Conservation (phyloP, 2,329 filamentous ascomycete genomes). For the Erysiphe neolycopersici region DNA sequence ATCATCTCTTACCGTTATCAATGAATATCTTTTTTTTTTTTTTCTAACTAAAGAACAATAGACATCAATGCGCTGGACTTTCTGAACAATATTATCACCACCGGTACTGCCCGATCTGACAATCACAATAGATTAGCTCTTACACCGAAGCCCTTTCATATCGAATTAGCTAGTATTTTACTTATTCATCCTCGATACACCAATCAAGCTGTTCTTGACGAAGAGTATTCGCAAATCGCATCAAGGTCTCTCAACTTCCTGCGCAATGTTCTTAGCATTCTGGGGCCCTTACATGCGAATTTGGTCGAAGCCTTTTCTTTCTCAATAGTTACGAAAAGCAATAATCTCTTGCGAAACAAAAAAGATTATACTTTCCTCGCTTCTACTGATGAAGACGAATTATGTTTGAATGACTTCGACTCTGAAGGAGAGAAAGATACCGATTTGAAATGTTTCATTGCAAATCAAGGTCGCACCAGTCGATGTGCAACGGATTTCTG, state of each 20-base stretch:
- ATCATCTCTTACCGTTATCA: background rate
- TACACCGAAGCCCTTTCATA: constrained; percentile 42
- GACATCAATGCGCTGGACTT: constrained; percentile 33
- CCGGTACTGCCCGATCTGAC: constrained; percentile 18
- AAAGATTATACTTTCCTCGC: constrained; percentile 4
- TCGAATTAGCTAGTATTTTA: constrained; percentile 59
- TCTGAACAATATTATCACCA: constrained; percentile 32
- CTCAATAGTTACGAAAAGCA: constrained; percentile 2
- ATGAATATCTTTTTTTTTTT: background rate
- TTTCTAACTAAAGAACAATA: constrained; percentile 8
- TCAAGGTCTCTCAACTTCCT: constrained; percentile 44
- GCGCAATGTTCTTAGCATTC: constrained; percentile 32
- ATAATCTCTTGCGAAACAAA: constrained; percentile 5
- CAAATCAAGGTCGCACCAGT: constrained; percentile 42
- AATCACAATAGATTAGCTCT: constrained; percentile 19
- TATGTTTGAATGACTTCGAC: constrained; percentile 17
- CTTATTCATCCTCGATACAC: constrained; percentile 59
- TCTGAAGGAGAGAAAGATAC: constrained; percentile 15
- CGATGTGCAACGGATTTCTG: constrained; percentile 64
- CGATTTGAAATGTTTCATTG: constrained; percentile 29
- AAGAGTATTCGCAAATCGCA: constrained; percentile 33
- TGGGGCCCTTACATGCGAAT: constrained; percentile 43
- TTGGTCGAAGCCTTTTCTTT: constrained; percentile 52
- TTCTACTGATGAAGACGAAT: constrained; percentile 13
- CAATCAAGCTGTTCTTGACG: constrained; percentile 32